phyloP scores from a whole-genome alignment of 331 rosid species.

The Arachis monticola region DNA sequence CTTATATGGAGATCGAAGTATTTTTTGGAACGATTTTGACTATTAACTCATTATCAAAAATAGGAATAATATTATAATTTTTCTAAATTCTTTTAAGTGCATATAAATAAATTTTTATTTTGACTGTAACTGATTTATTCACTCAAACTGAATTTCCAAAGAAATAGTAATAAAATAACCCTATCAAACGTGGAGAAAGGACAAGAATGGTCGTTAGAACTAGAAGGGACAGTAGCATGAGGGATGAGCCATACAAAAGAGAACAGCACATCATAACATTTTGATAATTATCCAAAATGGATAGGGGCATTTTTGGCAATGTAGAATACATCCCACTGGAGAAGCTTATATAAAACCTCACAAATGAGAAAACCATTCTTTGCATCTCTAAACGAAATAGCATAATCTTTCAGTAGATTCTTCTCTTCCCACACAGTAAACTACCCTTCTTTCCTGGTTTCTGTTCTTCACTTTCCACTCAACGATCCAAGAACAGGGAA shows the following conservation, averaged over 20 bases:
- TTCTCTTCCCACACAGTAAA: background rate
- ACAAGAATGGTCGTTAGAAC: conserved; percentile 8
- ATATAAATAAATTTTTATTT: no score
- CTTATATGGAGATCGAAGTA: no score
- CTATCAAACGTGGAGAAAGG: background rate
- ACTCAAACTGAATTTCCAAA: background rate
- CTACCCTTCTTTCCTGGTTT: background rate
- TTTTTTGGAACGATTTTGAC: no score
- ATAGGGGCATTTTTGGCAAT: conserved; percentile 32
- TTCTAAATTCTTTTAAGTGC: no score
- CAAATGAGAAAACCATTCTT: background rate
- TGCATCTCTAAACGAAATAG: background rate
- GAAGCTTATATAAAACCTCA: conserved; percentile 24
- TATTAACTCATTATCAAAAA: no score
- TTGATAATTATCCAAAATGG: conserved; percentile 22
- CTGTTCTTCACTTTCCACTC: conserved; percentile 17
- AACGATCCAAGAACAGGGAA: conserved; percentile 35
- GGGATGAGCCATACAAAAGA: no score
- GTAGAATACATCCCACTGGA: background rate
- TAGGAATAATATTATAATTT: no score
- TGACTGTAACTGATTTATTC: no score
- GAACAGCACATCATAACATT: background rate
- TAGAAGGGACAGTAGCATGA: no score
- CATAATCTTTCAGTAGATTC: conserved; percentile 2
- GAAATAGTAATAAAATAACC: background rate